Conservation (phyloP, 2,329 filamentous ascomycete genomes). For the Purpureocillium takamizusanense region DNA sequence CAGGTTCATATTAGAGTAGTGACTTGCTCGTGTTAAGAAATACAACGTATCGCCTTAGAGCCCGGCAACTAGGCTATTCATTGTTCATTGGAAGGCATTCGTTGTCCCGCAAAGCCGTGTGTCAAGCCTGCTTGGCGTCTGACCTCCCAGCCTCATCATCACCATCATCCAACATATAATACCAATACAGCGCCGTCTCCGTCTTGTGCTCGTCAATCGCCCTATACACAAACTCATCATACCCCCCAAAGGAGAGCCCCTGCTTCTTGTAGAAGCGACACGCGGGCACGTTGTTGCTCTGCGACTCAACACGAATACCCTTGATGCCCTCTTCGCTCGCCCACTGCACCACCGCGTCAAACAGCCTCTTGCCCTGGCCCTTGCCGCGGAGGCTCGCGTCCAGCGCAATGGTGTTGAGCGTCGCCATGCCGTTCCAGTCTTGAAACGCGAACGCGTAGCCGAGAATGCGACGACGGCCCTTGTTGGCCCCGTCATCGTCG, state of each 20-base stretch:
- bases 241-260: conserved; percentile 9
- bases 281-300: conserved; percentile 9
- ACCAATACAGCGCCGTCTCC: conserved; percentile 10
- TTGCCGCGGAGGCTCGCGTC: conserved; percentile 7
- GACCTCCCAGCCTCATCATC: too few relatives aligned
- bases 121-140: too few relatives aligned
- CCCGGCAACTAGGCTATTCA: too few relatives aligned
- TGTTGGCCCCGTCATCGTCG: background rate
- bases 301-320: conserved; percentile 7
- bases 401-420: conserved; percentile 6
- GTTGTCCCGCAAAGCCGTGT: too few relatives aligned
- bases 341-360: conserved; percentile 8
- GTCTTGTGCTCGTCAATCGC: conserved; percentile 4
- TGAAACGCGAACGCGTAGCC: conserved; percentile 7
- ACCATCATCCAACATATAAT: conserved; percentile 3
- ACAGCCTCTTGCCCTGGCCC: conserved; percentile 5
- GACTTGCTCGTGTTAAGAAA: too few relatives aligned
- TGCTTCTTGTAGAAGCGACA: conserved; percentile 9
- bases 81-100: too few relatives aligned
- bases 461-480: background rate
- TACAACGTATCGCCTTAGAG: too few relatives aligned
- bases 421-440: conserved; percentile 11
- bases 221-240: conserved; percentile 10
- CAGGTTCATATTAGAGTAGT: too few relatives aligned
- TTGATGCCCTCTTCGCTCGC: conserved; percentile 6